Evolutionary conservation across 2,329 filamentous ascomycete species (phyloP).

Genomic region (Aspergillus ochraceus): DNA sequence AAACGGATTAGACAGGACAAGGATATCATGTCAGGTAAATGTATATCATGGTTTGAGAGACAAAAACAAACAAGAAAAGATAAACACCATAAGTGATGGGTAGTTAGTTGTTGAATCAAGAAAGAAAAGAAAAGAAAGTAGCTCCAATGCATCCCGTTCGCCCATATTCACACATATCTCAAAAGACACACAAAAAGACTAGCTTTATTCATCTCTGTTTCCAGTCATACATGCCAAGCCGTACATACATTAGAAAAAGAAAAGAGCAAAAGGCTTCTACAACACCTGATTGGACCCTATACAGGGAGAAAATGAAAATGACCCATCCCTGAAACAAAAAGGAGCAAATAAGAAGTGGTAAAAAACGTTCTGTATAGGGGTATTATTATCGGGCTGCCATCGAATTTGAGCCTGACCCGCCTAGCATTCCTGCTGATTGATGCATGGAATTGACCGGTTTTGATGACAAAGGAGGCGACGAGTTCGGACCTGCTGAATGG

Average conservation of each 20-base stretch:
- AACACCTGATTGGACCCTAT: conserved; percentile 18
- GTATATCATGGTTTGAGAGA: neutral
- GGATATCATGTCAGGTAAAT: neutral
- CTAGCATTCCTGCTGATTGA: conserved; percentile 30
- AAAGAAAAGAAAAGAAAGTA: neutral
- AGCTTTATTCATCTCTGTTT: conserved; percentile 13
- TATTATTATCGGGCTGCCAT: conserved; percentile 33
- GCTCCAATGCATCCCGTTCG: conserved; percentile 11
- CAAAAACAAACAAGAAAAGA: neutral
- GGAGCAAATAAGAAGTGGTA: neutral
- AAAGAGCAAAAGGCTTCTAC: conserved; percentile 11
- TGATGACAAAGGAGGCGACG: conserved; percentile 30
- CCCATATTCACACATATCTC: conserved; percentile 16
- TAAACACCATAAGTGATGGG: neutral
- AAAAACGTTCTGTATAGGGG: neutral
- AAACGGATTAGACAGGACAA: neutral
- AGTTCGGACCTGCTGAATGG: conserved; percentile 29
- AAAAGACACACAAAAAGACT: conserved; percentile 14
- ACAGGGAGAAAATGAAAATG: conserved; percentile 9
- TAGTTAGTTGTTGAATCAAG: neutral
- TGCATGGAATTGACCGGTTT: conserved; percentile 34
- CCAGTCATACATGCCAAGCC: conserved; percentile 23
- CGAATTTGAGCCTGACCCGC: conserved; percentile 30
- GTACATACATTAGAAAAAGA: conserved; percentile 21
- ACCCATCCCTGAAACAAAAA: neutral